A percentile compares a stretch with the other conserved stretches of the same genome.
phyloP scores from a whole-genome alignment of 2,329 filamentous ascomycete species.

The Thyridium curvatum region DNA sequence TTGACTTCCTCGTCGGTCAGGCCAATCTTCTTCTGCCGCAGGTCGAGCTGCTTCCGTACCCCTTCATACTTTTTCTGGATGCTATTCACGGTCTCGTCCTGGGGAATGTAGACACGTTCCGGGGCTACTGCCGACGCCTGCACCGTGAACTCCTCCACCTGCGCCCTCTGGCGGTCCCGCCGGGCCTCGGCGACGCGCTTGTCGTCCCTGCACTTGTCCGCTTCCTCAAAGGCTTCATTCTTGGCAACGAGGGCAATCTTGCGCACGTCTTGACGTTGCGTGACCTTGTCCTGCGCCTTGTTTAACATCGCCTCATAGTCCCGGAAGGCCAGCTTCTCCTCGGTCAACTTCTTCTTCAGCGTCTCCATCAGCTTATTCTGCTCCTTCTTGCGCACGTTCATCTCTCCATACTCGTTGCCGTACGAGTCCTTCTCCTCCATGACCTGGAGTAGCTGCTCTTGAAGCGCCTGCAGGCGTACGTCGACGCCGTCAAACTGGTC shows the following conservation, averaged over 20 bases:
- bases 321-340: constrained; percentile 22
- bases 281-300: constrained; percentile 50
- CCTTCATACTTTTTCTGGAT: constrained; percentile 48
- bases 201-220: constrained; percentile 41
- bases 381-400: constrained; percentile 40
- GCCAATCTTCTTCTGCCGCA: constrained; percentile 51
- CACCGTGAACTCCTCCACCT: constrained; percentile 46
- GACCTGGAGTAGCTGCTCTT: constrained; percentile 47
- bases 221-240: constrained; percentile 49
- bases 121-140: constrained; percentile 48
- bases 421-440: constrained; percentile 38
- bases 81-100: constrained; percentile 55
- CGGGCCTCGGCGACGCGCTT: constrained; percentile 39
- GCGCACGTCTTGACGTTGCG: constrained; percentile 40
- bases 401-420: constrained; percentile 48
- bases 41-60: constrained; percentile 51
- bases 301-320: constrained; percentile 39
- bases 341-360: constrained; percentile 25
- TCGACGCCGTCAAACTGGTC: constrained; percentile 64
- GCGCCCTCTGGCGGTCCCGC: constrained; percentile 35
- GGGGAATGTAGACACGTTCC: constrained; percentile 54
- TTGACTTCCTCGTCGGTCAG: constrained; percentile 60
- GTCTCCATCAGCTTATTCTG: constrained; percentile 36
- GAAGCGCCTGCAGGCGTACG: constrained; percentile 54
- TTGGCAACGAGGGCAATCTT: constrained; percentile 52